Conservation (phyloP, 2,329 filamentous ascomycete genomes). For the Orbilia quercus region DNA sequence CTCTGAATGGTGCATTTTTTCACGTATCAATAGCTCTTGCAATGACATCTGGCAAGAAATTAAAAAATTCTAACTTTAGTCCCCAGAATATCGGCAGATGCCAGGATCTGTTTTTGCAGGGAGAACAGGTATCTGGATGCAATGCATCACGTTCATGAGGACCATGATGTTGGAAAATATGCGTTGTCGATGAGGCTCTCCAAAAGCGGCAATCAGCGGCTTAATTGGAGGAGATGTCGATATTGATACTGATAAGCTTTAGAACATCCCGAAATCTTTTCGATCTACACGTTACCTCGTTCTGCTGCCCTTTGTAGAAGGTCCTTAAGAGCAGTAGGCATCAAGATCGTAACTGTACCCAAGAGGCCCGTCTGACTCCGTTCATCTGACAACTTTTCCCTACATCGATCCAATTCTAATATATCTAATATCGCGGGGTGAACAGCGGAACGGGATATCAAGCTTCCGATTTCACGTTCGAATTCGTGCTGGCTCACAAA, state of each 20-base stretch:
- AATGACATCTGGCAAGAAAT: too few relatives aligned
- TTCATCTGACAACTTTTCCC: not conserved
- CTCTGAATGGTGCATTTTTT: too few relatives aligned
- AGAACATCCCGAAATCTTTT: conserved; percentile 30
- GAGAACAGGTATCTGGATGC: too few relatives aligned
- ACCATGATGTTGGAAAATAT: conserved; percentile 38
- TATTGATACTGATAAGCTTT: conserved; percentile 38
- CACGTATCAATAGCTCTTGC: too few relatives aligned
- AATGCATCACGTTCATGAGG: too few relatives aligned
- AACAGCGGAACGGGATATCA: conserved; percentile 35
- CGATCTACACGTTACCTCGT: conserved; percentile 24
- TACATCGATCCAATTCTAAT: not conserved
- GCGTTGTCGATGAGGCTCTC: conserved; percentile 26
- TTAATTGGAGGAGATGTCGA: conserved; percentile 31
- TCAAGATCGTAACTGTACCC: conserved; percentile 25
- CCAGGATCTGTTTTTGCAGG: too few relatives aligned
- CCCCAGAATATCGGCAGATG: too few relatives aligned
- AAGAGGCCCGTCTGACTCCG: conserved; percentile 26
- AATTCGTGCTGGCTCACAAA: not conserved
- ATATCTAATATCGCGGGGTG: not conserved
- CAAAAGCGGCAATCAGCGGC: conserved; percentile 47
- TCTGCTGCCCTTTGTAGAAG: conserved; percentile 49
- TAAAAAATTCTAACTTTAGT: too few relatives aligned
- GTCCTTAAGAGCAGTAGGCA: conserved; percentile 35
- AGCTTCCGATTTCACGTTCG: too few relatives aligned